Evolutionary conservation across 139 green algal species (phyloP).

Genomic region (Edaphochlamys debaryana): DNA sequence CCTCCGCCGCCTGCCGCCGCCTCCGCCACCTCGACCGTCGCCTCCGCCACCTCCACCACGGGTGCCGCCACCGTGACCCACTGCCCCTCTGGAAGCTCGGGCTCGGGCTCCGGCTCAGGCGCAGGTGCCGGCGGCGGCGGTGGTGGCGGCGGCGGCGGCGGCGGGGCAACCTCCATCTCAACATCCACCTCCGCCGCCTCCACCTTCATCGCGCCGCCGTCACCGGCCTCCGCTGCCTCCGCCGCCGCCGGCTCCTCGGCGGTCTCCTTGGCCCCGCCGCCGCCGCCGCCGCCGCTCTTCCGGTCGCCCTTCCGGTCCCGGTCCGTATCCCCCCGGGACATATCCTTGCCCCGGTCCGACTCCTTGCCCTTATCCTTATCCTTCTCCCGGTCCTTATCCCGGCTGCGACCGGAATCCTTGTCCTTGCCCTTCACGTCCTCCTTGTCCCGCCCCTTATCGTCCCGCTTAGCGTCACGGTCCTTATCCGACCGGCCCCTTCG

Average conservation of each 20-base stretch:
- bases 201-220: too few relatives aligned
- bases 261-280: background rate
- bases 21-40: background rate
- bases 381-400: background rate
- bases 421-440: background rate
- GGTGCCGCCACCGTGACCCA: too few relatives aligned
- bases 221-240: background rate
- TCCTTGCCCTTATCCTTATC: conserved; percentile 3
- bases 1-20: background rate
- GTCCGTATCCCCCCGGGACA: background rate
- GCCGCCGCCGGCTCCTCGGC: background rate
- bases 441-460: background rate
- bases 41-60: background rate
- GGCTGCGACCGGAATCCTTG: background rate
- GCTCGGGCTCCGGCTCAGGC: background rate
- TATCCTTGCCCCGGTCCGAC: background rate
- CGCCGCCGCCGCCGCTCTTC: background rate
- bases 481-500: background rate
- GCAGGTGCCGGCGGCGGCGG: background rate
- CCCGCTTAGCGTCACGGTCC: background rate
- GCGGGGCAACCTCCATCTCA: background rate
- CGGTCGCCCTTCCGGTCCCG: background rate
- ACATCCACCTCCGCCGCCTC: background rate
- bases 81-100: background rate
- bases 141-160: background rate